Evolutionary conservation across 2,329 filamentous ascomycete species (phyloP).

Genomic region (Aspergillus melleus): DNA sequence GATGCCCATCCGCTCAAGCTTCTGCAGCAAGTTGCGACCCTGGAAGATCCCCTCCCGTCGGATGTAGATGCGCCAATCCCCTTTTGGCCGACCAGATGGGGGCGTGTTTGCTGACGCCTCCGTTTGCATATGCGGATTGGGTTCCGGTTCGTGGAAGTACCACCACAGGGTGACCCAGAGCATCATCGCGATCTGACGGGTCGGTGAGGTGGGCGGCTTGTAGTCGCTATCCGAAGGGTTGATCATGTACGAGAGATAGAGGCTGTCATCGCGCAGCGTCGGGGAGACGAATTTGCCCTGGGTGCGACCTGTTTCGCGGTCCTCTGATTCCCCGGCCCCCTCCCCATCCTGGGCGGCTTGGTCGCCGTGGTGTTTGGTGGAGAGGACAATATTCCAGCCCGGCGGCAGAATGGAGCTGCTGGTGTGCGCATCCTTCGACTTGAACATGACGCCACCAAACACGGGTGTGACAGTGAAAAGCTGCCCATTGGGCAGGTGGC

Average conservation of each 20-base stretch:
- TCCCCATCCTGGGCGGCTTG: constrained; percentile 18
- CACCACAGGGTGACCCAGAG: constrained; percentile 92
- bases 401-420: constrained; percentile 68
- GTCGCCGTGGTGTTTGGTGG: constrained; percentile 59
- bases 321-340: constrained; percentile 10
- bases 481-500: constrained; percentile 82
- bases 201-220: constrained; percentile 76
- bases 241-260: constrained; percentile 91
- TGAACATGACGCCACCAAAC: constrained; percentile 91
- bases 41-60: constrained; percentile 85
- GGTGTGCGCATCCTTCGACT: constrained; percentile 70
- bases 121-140: constrained; percentile 63
- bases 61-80: constrained; percentile 84
- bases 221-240: constrained; percentile 78
- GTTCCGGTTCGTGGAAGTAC: constrained; percentile 91
- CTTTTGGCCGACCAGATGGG: constrained; percentile 68
- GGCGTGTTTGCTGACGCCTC: constrained; percentile 66
- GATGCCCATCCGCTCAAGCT: constrained; percentile 90
- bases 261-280: constrained; percentile 73
- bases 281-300: constrained; percentile 64
- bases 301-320: constrained; percentile 37
- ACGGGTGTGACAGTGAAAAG: constrained; percentile 77
- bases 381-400: constrained; percentile 87
- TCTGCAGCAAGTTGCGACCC: constrained; percentile 77
- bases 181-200: constrained; percentile 93